Evolutionary conservation across 129 eudicot genomes (phyloP), one percentile per base, ranked within the genome.

Genomic region (Artemisia annua): DNA sequence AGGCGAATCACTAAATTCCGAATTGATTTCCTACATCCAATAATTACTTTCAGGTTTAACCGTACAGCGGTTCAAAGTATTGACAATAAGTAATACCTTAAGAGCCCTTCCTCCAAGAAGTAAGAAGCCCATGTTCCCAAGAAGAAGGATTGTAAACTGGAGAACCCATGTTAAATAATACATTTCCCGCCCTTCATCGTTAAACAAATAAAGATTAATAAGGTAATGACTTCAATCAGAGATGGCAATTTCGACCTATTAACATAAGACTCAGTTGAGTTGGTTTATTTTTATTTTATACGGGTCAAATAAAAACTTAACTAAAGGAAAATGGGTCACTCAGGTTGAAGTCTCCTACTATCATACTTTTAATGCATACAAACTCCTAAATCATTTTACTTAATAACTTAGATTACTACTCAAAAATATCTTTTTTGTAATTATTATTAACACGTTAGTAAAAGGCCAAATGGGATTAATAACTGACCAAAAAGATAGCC

Each of bases 121-220:
- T 48, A 48, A 48, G 14, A 48, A 48, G 14, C 52, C 52, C 2
- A 12, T 48, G 52, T 48, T 48, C 14, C 11, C 52, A 9, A 9
- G 52, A 9, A 2, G 5, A 48, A 7, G 52, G 14, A 48, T 79
- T 65, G 55, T 71, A 76, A 79, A 85, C 51, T 82, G 90, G 53
- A 79, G 75, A 57, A 82, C 69, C 87, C 87, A 85, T 11, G 90
- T 85, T 68, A 54, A 1, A 48, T 79, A 79, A 50, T 71, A 82
- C 87, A 85, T 24, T 76, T 85, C 6, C 20, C 55, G 83, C 73
- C 88, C 88, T 85, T 52, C 75, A 77, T n/a, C 12, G 22, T 3
- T 6, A 53, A 30, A 17, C 19, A 44, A 48, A 22, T 10, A 15
- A 18, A 43, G 11, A 39, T 2, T 17, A 30, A 2, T n/a, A 53